phyloP scores from a whole-genome alignment of 2,329 filamentous ascomycete species.

The Cytospora piceae region DNA sequence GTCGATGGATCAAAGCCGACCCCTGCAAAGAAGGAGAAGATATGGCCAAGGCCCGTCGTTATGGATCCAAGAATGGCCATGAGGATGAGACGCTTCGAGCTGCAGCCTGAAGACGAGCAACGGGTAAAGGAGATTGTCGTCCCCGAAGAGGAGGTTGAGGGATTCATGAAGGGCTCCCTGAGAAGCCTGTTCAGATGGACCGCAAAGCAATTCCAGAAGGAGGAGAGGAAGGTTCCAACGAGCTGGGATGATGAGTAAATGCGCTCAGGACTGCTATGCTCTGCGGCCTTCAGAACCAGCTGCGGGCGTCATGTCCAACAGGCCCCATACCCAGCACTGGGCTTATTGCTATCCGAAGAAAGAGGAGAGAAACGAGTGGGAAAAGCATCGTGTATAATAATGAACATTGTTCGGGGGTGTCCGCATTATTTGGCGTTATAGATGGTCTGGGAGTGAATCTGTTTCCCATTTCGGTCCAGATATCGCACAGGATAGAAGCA shows the following conservation, averaged over 20 bases:
- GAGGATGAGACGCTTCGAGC: conserved; percentile 80
- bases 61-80: conserved; percentile 75
- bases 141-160: conserved; percentile 70
- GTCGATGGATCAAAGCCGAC: conserved; percentile 13
- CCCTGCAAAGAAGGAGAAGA: conserved; percentile 57
- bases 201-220: conserved; percentile 43
- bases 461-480: background rate
- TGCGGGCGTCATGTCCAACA: background rate
- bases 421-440: conserved; percentile 7
- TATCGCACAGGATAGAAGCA: conserved; percentile 23
- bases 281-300: background rate
- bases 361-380: background rate
- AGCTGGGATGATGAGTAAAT: conserved; percentile 41
- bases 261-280: background rate
- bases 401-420: background rate
- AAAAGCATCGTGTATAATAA: background rate
- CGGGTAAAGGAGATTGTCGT: conserved; percentile 65
- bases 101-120: conserved; percentile 70
- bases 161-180: conserved; percentile 66
- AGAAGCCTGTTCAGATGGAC: conserved; percentile 59
- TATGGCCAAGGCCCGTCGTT: conserved; percentile 76
- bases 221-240: conserved; percentile 46
- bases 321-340: background rate
- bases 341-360: background rate
- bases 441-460: background rate